These are phyloP conservation scores for Fusarium marasasianum DNA, from an alignment of 2,329 filamentous ascomycete species.

Conservation along the genomic window DNA sequence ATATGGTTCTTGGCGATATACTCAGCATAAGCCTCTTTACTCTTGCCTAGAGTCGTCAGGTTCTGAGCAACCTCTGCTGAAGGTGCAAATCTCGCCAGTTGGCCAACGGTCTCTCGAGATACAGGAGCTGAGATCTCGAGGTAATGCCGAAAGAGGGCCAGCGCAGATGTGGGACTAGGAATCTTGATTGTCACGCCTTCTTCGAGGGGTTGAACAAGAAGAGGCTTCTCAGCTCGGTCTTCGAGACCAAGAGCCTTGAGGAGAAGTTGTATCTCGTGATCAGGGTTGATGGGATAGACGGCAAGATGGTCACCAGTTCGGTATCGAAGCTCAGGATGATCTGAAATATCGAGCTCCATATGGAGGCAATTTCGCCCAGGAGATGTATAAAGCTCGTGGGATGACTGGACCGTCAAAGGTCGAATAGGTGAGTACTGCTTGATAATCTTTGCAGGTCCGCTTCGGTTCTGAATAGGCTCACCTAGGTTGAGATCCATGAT, in stretches of 20 bases:
- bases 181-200: conserved; percentile 37
- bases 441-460: conserved; percentile 25
- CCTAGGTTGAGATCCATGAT: conserved; percentile 38
- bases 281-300: conserved; percentile 52
- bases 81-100: conserved; percentile 58
- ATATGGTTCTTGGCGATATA: conserved; percentile 38
- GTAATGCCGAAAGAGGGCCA: conserved; percentile 54
- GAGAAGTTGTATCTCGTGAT: conserved; percentile 46
- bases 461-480: conserved; percentile 34
- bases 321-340: conserved; percentile 45
- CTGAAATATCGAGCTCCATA: conserved; percentile 50
- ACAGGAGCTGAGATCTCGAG: conserved; percentile 53
- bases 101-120: conserved; percentile 52
- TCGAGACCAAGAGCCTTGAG: conserved; percentile 42
- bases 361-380: conserved; percentile 45
- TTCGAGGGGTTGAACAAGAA: conserved; percentile 38
- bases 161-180: conserved; percentile 51
- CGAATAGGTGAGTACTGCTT: conserved; percentile 37
- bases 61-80: conserved; percentile 54
- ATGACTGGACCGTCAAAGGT: conserved; percentile 20
- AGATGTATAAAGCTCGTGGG: conserved; percentile 30
- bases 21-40: conserved; percentile 32
- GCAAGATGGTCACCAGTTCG: conserved; percentile 54
- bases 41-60: conserved; percentile 20
- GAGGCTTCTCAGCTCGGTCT: conserved; percentile 33